A percentile compares a stretch with the other conserved stretches of the same genome.
Conservation (phyloP, 2,329 filamentous ascomycete species). For the Nemania sp. region DNA sequence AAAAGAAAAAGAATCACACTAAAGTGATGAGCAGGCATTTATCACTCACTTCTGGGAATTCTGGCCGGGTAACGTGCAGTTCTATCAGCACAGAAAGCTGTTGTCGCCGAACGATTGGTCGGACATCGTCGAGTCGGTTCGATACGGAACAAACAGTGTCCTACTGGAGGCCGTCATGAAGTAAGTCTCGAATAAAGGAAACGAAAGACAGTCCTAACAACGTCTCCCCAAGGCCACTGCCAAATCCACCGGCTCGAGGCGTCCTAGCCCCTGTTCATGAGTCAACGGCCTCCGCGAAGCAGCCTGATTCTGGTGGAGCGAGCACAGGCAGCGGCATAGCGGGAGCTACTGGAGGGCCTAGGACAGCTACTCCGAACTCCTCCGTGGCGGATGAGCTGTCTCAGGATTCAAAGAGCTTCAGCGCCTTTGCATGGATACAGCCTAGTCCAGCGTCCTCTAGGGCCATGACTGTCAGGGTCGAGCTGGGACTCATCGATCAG, state of each 20-base stretch:
- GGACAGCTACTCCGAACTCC: not conserved
- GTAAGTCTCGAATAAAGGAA: slow-evolving; percentile 7
- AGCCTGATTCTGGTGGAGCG: not conserved
- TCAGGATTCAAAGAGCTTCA: slow-evolving; percentile 2
- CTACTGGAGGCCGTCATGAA: slow-evolving; percentile 17
- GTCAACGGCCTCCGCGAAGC: not conserved
- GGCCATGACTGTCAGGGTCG: not conserved
- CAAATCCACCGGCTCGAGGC: slow-evolving; percentile 3
- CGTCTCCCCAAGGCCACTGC: slow-evolving; percentile 4
- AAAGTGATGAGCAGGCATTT: slow-evolving; percentile 26
- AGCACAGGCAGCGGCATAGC: not conserved
- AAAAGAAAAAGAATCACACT: not conserved
- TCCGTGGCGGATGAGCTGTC: slow-evolving; percentile 5
- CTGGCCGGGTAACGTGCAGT: slow-evolving; percentile 30
- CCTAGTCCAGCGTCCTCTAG: not conserved
- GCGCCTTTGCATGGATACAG: slow-evolving; percentile 9
- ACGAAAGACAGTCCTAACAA: slow-evolving; percentile 6
- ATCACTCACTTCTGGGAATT: slow-evolving; percentile 34
- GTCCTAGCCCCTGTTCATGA: not conserved
- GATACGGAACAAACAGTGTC: slow-evolving; percentile 23
- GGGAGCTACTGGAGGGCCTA: not conserved
- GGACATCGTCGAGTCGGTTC: slow-evolving; percentile 25
- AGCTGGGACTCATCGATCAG: slow-evolving; percentile 6
- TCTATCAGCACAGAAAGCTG: slow-evolving; percentile 24
- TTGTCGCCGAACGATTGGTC: slow-evolving; percentile 31